Evolutionary conservation across 129 eudicot genomes (phyloP), one percentile per base, ranked within the genome.

Genomic region (Centrapalus pauciflorus): DNA sequence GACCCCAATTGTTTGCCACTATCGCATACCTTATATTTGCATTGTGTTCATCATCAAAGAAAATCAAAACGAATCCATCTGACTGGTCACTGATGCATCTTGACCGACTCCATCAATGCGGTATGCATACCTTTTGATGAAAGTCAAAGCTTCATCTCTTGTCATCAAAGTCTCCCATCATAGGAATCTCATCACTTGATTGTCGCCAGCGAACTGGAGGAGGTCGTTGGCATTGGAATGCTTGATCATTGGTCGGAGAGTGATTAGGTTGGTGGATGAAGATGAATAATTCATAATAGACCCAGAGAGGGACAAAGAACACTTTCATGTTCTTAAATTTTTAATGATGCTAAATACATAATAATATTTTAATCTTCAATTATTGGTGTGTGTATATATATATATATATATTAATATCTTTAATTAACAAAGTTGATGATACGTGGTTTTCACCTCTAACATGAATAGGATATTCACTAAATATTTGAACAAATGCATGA

Each of bases 101-200:
- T 2, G 80, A 46, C 28, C 63, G 62, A 2, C 74, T 67, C 83
- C 86, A 82, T 5, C 77, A 77, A 57, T 82, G 83, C 2, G 82
- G 82, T 11, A 73, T 73, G 66, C 77, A 68, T n/a, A 63, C 77
- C 0, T 81, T 13, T 64, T 67, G 70, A 81, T 73, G 80, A 79
- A 79, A 29, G 73, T 74, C 52, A 79, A 73, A 0, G 79, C 75
- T 38, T 72, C 67, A 0, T 66, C 75, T 78, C 33, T 72, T 3
- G 77, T 40, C 11, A 55, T 70, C 37, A 77, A 33, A 3, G 81
- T 77, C 45, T 70, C 63, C 81, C 73, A 77, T 4, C 77, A 54
- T 17, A 70, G 32, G 61, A 63, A 51, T 60, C 46, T 41, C 0
- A 69, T 77, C 11, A 77, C 77, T 4, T 45, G 76, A 58, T 70